Evolutionary conservation across 2,329 filamentous ascomycete genomes (phyloP).

Genomic region (Alternaria sp.): DNA sequence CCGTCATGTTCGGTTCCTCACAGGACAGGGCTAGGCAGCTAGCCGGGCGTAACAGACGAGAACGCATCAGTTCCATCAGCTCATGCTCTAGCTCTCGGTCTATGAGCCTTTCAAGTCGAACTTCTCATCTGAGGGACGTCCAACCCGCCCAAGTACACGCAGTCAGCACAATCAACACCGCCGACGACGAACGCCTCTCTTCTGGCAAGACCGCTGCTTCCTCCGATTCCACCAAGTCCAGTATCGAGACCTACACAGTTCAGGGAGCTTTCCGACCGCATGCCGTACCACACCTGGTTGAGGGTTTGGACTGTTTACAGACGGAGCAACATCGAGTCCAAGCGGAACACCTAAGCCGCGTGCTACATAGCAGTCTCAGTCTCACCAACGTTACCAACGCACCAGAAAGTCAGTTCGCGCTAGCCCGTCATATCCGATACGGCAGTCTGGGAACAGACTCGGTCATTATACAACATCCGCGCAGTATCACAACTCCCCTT

Average conservation of each 20-base stretch:
- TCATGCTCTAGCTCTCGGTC: slow-evolving; percentile 25
- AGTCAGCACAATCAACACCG: background rate
- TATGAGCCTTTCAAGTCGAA: slow-evolving; percentile 18
- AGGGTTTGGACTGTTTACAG: background rate
- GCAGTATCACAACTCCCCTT: slow-evolving; percentile 13
- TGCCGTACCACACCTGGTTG: slow-evolving; percentile 5
- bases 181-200: background rate
- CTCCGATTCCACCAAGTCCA: background rate
- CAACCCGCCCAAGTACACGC: background rate
- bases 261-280: background rate
- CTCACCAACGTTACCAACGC: background rate
- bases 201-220: background rate
- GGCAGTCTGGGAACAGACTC: slow-evolving; percentile 12
- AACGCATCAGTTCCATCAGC: slow-evolving; percentile 29
- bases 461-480: slow-evolving; percentile 8
- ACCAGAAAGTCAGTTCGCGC: slow-evolving; percentile 5
- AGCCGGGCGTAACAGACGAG: slow-evolving; percentile 38
- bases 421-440: slow-evolving; percentile 6
- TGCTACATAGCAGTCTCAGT: slow-evolving; percentile 26
- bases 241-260: background rate
- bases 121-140: slow-evolving; percentile 5
- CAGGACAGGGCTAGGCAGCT: slow-evolving; percentile 45
- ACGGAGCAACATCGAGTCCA: slow-evolving; percentile 28
- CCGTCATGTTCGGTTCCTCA: slow-evolving; percentile 41
- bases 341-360: slow-evolving; percentile 32